Base-by-base conservation (phyloP, 2,329 filamentous ascomycete genomes). In the Botryotinia globosa region DNA sequence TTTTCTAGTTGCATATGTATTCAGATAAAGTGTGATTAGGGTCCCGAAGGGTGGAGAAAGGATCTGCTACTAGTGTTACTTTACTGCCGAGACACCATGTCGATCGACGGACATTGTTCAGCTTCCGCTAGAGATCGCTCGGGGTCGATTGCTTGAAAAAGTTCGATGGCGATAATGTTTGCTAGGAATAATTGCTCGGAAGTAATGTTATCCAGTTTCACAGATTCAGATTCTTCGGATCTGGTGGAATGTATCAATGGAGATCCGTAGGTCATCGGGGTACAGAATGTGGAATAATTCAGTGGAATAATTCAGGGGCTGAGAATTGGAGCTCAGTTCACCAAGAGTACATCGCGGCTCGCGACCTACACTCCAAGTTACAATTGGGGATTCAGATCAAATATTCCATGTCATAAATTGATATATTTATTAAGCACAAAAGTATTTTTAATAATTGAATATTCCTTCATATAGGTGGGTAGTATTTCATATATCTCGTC, bases 1-100 rank as follows among this genome's bases (percentile, higher is more conserved):
- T 67, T 67, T 48, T 67, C 65, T 67, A 67, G 65, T 56, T 67
- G 65, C 65, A 67, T 54, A 56, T 67, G 65, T 56, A 42, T 42
- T 16, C 34, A 42, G 65, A 56, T 67, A 32, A 22, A 67, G 34
- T 16, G n/a, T 67, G 45, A 56, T 42, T 22, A n/a, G 34, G 37
- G 25, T 22, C 22, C 48, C 25, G n/a, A 25, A 25, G 16, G 25
- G 37, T 56, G 48, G 48, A 56, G 65, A 67, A 42, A 66, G 37
- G 65, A 56, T 67, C 65, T 56, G 10, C 34, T 67, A 12, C 9
- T 32, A 39, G 22, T 25, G n/a, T 18, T 3, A 56, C n/a, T 56
- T 29, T 42, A 32, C 65, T 56, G 16, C 48, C 65, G 65, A 67
- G 65, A 67, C 48, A 67, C n/a, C 48, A 8, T 32, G 18, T 67